Evolutionary conservation across 306 rosid species (phyloP).

Genomic region (Gastrolobium bilobum): DNA sequence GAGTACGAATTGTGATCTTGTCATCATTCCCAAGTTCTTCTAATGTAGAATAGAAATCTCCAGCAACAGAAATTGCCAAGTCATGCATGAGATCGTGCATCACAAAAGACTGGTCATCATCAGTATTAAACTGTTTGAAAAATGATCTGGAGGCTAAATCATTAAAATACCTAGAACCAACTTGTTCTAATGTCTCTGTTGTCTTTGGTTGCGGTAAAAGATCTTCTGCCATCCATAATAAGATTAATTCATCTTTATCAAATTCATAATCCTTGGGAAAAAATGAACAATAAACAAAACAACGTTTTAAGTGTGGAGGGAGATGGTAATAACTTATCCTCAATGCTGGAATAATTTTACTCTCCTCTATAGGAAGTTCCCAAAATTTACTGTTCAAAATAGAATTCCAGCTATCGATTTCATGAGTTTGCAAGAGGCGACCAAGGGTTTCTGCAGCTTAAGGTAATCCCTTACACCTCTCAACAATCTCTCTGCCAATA

Average conservation of each 20-base stretch:
- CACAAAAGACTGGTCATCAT: background rate
- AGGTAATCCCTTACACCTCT: constrained; percentile 55
- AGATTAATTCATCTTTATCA: constrained; percentile 18
- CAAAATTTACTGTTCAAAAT: constrained; percentile 18
- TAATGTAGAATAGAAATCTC: no score
- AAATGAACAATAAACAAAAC: constrained; percentile 58
- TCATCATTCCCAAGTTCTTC: no score
- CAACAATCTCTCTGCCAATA: background rate
- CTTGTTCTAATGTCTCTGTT: background rate
- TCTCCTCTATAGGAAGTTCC: background rate
- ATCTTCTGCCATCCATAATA: constrained; percentile 45
- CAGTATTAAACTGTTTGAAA: background rate
- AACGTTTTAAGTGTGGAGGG: constrained; percentile 45
- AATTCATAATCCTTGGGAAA: constrained; percentile 44
- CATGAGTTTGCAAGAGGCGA: constrained; percentile 33
- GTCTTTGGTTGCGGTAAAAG: background rate
- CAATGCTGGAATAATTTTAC: constrained; percentile 28
- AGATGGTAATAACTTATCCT: constrained; percentile 53
- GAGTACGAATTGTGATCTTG: no score
- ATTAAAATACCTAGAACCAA: constrained; percentile 20
- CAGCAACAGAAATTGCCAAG: no score
- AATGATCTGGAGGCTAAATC: constrained; percentile 14
- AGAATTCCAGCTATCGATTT: background rate
- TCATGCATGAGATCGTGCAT: background rate
- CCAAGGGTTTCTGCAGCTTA: constrained; percentile 48